These are phyloP conservation scores for Musa balbisiana DNA, from an alignment of 202 grass and related monocot genomes.

Conservation along the genomic window DNA sequence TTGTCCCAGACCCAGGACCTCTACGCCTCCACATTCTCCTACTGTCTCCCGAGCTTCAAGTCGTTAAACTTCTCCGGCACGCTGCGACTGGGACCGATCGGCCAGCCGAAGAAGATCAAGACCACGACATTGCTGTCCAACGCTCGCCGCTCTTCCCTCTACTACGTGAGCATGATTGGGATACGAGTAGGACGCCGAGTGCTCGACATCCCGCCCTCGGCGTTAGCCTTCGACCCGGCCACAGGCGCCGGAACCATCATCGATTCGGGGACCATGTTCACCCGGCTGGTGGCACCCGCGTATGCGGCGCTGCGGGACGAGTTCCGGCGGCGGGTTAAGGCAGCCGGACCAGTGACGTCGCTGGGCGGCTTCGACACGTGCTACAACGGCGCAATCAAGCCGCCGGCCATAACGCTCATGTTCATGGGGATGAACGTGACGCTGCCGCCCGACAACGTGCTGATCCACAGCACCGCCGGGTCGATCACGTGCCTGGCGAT, in stretches of 20 bases:
- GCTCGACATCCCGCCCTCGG: not conserved
- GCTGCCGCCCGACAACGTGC: slow-evolving; percentile 75
- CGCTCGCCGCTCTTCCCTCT: slow-evolving; percentile 13
- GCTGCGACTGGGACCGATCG: slow-evolving; percentile 8
- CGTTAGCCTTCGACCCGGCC: slow-evolving; percentile 8
- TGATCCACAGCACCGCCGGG: slow-evolving; percentile 85
- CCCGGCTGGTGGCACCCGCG: slow-evolving; percentile 6
- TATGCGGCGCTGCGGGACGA: slow-evolving; percentile 12
- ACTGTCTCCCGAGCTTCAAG: slow-evolving; percentile 14
- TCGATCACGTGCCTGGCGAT: slow-evolving; percentile 78
- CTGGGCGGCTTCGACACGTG: slow-evolving; percentile 14
- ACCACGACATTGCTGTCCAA: slow-evolving; percentile 4
- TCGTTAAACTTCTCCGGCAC: slow-evolving; percentile 17
- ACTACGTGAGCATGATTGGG: slow-evolving; percentile 7
- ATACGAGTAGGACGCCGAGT: not conserved
- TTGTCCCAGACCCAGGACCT: slow-evolving; percentile 5
- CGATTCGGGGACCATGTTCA: slow-evolving; percentile 20
- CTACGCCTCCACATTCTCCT: slow-evolving; percentile 16
- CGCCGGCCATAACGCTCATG: slow-evolving; percentile 63
- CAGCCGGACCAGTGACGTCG: not conserved
- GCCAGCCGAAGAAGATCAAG: slow-evolving; percentile 1
- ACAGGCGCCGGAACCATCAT: slow-evolving; percentile 10
- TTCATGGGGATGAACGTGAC: slow-evolving; percentile 42
- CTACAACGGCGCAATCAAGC: not conserved
- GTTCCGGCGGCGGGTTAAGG: slow-evolving; percentile 5